Evolutionary conservation across 2,329 filamentous ascomycete species (phyloP), one percentile per base, ranked within the genome.

Genomic region (Exophiala lecanii-corni): DNA sequence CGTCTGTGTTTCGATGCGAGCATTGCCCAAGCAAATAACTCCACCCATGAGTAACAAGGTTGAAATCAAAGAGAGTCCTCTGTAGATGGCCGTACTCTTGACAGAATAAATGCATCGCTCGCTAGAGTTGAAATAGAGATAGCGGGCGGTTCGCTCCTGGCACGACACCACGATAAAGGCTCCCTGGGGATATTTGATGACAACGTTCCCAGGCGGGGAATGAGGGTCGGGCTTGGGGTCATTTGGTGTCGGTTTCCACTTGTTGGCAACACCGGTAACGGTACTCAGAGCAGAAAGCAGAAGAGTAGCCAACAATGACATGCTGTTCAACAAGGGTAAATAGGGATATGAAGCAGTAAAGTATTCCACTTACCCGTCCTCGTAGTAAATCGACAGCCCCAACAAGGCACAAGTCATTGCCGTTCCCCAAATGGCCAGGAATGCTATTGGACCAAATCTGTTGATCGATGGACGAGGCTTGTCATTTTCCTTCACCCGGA

Each of bases 21-120:
- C 66, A 42, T 74, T 75, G 48, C 69, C 71, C 2, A 75, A 65
- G 31, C 63, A 66, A 31, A 75, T 71, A 50, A 75, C 70, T 10
- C 72, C 71, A 26, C 70, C 62, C 72, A 75, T 75, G 37, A 75
- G 65, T 58, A 75, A 62, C 34, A 74, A 57, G 4, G 71, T 74
- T 47, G 70, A 72, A 2, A 72, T 51, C 16, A 75, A 57, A 13
- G 70, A 71, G 9, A 74, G 59, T 5, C 72, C 55, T 18, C 71
- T 61, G 49, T 74, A 74, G 3, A 61, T 56, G 2, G 62, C 58
- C 0, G 62, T 63, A 39, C 53, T 54, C 43, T 62, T 55, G 17
- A 74, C 53, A 12, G 62, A 51, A 51, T 75, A 75, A 9, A 69
- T 56, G 41, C 74, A 71, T 34, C 66, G 63, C 51, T 74, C 72